Base-by-base conservation (phyloP, 163 green algal species). In the Picocystis sp. region DNA sequence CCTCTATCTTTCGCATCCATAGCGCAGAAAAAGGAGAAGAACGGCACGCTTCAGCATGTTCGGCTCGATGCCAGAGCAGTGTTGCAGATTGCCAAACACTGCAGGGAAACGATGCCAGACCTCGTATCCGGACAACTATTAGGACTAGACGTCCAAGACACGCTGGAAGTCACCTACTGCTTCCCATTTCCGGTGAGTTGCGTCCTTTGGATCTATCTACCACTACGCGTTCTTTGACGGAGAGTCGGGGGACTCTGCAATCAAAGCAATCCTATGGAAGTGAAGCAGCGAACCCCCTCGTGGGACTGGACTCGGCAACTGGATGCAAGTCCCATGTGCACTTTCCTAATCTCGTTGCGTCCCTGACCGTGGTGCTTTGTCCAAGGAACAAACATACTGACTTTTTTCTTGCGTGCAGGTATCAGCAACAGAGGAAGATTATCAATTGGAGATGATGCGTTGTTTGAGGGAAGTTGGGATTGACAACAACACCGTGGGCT, bases 401-500 rank as follows among this genome's bases (percentile, higher is more conserved):
- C 29, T 38, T 8, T 38, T 38, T 11, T 38, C 8, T 38, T 38
- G n/a, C 8, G 8, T 38, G 29, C 29, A 38, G 29, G 8, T 38
- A 11, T 38, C 29, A 38, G 29, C 29, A 3, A 38, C 29, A 38
- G 63, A 66, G 24, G 68, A 69, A 22, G 67, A 59, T 55, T 99
- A 96, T 57, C 90, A 99, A 81, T 73, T 97, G 43, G 86, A 96
- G 42, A 97, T 98, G 84, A 94, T 99, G 84, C 79, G 86, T 15
- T 96, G 87, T 71, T 59, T 99, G 57, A 68, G 91, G 12, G 90
- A 99, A 60, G 79, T 95, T 41, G 97, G 97, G 53, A 84, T 92
- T 1, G 91, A 99, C 66, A 96, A 94, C 75, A 98, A 99, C 81
- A 96, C 82, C 34, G 86, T 98, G 0, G 91, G 91, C 34, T 98